Percentiles rank a stretch among this genome's conserved stretches.
Evolutionary conservation across 129 eudicot species (phyloP).

Genomic region (Dittrichia graveolens): DNA sequence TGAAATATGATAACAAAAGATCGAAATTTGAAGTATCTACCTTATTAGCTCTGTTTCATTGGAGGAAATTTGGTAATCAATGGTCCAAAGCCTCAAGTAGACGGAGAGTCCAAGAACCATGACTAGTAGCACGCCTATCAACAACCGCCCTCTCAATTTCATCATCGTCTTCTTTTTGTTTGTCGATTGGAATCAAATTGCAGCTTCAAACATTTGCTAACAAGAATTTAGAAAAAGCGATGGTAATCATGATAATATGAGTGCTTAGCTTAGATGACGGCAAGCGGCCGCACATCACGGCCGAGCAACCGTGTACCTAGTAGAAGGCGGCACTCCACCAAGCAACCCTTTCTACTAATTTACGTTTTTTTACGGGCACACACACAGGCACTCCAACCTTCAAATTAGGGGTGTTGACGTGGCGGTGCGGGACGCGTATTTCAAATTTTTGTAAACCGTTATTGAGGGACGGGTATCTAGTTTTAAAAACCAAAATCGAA

Average conservation of each 20-base stretch:
- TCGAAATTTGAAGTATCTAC: slow-evolving; percentile 26
- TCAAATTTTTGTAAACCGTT: no score
- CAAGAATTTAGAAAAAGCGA: neutral
- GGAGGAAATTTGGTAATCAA: slow-evolving; percentile 72
- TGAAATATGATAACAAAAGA: neutral
- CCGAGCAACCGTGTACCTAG: slow-evolving; percentile 32
- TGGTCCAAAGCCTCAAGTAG: slow-evolving; percentile 79
- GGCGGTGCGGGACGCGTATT: no score
- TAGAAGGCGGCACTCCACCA: slow-evolving; percentile 31
- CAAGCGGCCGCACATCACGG: slow-evolving; percentile 23
- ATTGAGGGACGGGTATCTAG: no score
- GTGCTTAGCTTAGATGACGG: slow-evolving; percentile 21
- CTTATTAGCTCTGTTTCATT: slow-evolving; percentile 67
- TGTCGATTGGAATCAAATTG: slow-evolving; percentile 15
- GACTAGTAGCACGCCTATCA: slow-evolving; percentile 49
- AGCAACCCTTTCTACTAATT: neutral
- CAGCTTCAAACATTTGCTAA: neutral
- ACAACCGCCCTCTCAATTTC: slow-evolving; percentile 40
- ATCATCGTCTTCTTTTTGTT: slow-evolving; percentile 33
- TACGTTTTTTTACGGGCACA: neutral
- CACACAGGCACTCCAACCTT: no score
- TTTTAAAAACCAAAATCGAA: no score
- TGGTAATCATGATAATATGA: slow-evolving; percentile 13
- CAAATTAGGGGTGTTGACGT: no score
- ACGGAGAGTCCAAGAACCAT: slow-evolving; percentile 69